Evolutionary conservation across 768 basidiomycete genomes (phyloP).

Genomic region (Mycena epipterygia): DNA sequence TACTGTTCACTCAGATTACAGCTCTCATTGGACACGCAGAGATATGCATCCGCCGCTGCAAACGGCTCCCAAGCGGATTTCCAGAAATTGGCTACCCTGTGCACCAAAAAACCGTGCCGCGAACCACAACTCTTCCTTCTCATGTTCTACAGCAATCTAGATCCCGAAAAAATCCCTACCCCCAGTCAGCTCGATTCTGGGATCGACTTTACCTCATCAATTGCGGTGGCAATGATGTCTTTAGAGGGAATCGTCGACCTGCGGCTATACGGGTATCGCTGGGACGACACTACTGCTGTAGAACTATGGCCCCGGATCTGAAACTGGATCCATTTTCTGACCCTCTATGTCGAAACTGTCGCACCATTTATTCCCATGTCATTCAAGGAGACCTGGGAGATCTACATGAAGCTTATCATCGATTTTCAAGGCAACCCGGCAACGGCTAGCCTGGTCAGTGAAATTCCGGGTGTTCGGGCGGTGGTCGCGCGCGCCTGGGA

Average conservation of each 20-base stretch:
- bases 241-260: neutral
- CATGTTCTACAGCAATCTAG: constrained; percentile 7
- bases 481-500: neutral
- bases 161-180: neutral
- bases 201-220: constrained; percentile 2
- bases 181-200: neutral
- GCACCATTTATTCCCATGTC: neutral
- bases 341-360: neutral
- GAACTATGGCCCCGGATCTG: constrained; percentile 5
- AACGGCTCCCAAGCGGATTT: neutral
- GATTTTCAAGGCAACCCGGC: neutral
- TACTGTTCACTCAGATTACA: neutral
- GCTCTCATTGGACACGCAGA: neutral
- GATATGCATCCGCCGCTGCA: constrained; percentile 7
- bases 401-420: neutral
- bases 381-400: neutral
- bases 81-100: neutral
- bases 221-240: neutral
- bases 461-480: neutral
- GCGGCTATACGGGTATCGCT: neutral
- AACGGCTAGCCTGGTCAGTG: neutral
- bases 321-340: neutral
- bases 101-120: neutral
- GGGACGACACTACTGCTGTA: neutral
- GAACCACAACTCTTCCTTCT: neutral